Conservation (phyloP, 257 asterid genomes). For the Scutellaria barbata region DNA sequence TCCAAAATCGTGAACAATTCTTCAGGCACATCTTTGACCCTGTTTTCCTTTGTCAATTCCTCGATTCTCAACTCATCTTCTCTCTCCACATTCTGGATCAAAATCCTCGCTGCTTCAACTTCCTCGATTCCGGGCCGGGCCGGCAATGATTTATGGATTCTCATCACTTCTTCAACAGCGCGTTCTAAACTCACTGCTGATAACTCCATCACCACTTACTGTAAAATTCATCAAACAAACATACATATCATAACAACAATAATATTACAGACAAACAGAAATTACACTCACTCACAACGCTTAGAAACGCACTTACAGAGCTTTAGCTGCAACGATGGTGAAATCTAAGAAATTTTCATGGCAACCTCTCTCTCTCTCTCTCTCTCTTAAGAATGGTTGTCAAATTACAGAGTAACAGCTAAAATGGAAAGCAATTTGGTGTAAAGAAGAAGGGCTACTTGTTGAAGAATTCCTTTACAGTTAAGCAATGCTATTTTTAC, state of each 20-base stretch:
- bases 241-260: neutral
- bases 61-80: slow-evolving; percentile 71
- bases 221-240: slow-evolving; percentile 10
- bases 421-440: neutral
- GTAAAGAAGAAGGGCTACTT: neutral
- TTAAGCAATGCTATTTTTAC: neutral
- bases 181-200: slow-evolving; percentile 51
- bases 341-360: slow-evolving; percentile 5
- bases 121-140: slow-evolving; percentile 80
- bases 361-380: no score
- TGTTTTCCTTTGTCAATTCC: slow-evolving; percentile 52
- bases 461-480: neutral
- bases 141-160: slow-evolving; percentile 71
- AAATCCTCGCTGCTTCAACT: slow-evolving; percentile 62
- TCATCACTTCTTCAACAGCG: slow-evolving; percentile 75
- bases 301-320: slow-evolving; percentile 24
- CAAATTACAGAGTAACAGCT: neutral
- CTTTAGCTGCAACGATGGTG: neutral
- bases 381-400: neutral
- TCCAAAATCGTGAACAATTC: slow-evolving; percentile 64
- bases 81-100: slow-evolving; percentile 63
- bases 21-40: slow-evolving; percentile 66
- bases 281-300: no score
- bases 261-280: neutral
- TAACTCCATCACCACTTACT: slow-evolving; percentile 36